phyloP scores from a whole-genome alignment of 2,329 filamentous ascomycete genomes.

The Hypocrella siamensis region DNA sequence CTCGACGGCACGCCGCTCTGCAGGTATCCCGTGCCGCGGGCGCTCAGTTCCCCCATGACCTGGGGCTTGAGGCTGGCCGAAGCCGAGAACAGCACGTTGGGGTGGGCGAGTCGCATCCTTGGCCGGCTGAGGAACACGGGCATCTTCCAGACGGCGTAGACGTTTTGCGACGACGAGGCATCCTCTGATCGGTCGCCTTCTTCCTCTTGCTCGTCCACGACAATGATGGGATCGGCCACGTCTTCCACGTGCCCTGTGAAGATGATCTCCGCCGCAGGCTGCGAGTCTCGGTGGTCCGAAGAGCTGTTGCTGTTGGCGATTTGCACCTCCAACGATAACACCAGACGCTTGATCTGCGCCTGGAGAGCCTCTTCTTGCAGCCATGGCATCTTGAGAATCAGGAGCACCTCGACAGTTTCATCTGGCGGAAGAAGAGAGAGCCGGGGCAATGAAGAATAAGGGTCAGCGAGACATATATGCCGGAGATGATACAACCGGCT shows the following conservation, averaged over 20 bases:
- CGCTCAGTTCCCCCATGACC: slow-evolving; percentile 10
- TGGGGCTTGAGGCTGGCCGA: slow-evolving; percentile 43
- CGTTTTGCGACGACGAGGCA: slow-evolving; percentile 16
- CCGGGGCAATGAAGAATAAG: no score
- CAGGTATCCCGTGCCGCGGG: slow-evolving; percentile 43
- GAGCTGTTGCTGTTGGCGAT: slow-evolving; percentile 41
- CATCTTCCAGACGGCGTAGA: slow-evolving; percentile 45
- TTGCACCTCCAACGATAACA: slow-evolving; percentile 50
- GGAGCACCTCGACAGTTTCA: slow-evolving; percentile 54
- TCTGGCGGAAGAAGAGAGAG: slow-evolving; percentile 30
- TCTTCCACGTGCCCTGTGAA: slow-evolving; percentile 38
- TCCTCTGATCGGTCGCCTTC: slow-evolving; percentile 12
- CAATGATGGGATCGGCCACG: slow-evolving; percentile 31
- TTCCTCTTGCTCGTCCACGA: slow-evolving; percentile 25
- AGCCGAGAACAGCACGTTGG: slow-evolving; percentile 49
- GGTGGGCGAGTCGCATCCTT: slow-evolving; percentile 48
- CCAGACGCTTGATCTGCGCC: slow-evolving; percentile 44
- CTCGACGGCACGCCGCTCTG: slow-evolving; percentile 53
- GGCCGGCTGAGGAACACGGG: slow-evolving; percentile 42
- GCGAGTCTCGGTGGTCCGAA: slow-evolving; percentile 28
- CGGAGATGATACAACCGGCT: no score
- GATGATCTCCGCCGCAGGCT: slow-evolving; percentile 41
- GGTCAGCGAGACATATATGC: no score
- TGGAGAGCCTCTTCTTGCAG: slow-evolving; percentile 40
- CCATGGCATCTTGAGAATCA: slow-evolving; percentile 50